Conservation (phyloP, 1,139 yeast species). For the Pichia cactophila region DNA sequence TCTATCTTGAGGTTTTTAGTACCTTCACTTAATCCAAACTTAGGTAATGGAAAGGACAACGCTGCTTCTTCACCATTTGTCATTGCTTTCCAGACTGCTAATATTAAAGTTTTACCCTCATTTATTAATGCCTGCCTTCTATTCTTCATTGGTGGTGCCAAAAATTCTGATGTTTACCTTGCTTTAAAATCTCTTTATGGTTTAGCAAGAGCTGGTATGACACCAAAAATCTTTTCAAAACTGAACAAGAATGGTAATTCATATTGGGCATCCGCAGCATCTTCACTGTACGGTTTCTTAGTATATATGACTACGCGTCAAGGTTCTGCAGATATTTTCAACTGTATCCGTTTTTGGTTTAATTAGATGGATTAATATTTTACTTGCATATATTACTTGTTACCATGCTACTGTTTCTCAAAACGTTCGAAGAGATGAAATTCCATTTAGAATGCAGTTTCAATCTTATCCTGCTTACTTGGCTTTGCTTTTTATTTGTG, state of each 20-base stretch:
- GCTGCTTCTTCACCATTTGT: constrained; percentile 59
- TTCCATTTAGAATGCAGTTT: constrained; percentile 17
- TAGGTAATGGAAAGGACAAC: constrained; percentile 37
- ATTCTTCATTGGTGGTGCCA: constrained; percentile 40
- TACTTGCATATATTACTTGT: constrained; percentile 57
- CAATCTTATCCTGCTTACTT: constrained; percentile 26
- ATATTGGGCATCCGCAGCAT: constrained; percentile 13
- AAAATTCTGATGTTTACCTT: constrained; percentile 38
- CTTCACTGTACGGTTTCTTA: constrained; percentile 24
- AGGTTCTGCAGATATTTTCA: constrained; percentile 18
- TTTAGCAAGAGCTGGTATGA: constrained; percentile 35
- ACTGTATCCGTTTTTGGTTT: constrained; percentile 22
- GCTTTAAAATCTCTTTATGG: constrained; percentile 38
- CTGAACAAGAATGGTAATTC: constrained; percentile 11
- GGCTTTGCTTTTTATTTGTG: constrained; percentile 19
- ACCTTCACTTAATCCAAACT: constrained; percentile 28
- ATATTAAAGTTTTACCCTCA: constrained; percentile 48
- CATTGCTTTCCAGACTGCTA: constrained; percentile 46
- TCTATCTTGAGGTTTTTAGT: constrained; percentile 39
- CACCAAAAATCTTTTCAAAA: constrained; percentile 31
- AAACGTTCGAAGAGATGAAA: constrained; percentile 13
- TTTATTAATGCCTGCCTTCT: constrained; percentile 42
- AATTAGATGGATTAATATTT: constrained; percentile 36
- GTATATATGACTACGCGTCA: constrained; percentile 14
- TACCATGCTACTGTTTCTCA: constrained; percentile 38